These are phyloP conservation scores for Cucumis melo DNA, from an alignment of 306 rosid species.

Conservation along the genomic window DNA sequence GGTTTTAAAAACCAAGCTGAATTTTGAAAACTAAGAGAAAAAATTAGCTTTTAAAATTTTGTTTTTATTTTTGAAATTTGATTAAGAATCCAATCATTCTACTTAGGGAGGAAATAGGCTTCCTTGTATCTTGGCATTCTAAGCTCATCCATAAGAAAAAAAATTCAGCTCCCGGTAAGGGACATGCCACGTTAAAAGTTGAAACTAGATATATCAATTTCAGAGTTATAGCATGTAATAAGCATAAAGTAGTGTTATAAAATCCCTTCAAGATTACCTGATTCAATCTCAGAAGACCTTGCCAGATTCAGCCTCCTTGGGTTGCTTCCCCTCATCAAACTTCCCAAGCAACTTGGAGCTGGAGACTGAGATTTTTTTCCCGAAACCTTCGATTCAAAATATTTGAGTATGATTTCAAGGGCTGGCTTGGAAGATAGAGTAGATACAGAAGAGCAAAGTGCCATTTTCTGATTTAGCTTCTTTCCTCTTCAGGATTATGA, in stretches of 20 bases:
- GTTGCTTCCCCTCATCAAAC: conserved; percentile 5
- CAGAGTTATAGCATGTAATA: not conserved
- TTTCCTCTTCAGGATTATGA: not conserved
- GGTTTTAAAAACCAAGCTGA: too few species aligned
- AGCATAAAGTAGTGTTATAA: not conserved
- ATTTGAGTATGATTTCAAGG: conserved; percentile 19
- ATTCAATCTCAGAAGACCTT: conserved; percentile 53
- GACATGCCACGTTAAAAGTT: too few species aligned
- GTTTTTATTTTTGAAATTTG: too few species aligned
- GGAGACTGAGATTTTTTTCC: not conserved
- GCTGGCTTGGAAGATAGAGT: conserved; percentile 17
- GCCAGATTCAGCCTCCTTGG: conserved; percentile 34
- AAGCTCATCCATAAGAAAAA: not conserved
- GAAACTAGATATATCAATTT: not conserved
- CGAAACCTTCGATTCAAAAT: conserved; percentile 5
- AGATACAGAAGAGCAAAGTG: conserved; percentile 32
- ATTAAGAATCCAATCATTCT: too few species aligned
- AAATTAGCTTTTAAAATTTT: too few species aligned
- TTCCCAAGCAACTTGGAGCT: conserved; percentile 13
- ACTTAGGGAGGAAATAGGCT: too few species aligned
- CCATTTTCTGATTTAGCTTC: conserved; percentile 28
- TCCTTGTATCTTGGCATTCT: too few species aligned
- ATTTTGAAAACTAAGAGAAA: too few species aligned
- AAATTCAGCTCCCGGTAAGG: too few species aligned
- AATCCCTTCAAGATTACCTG: conserved; percentile 17